phyloP scores from a whole-genome alignment of 2,329 filamentous ascomycete species.

The Harringtonia aguacate region DNA sequence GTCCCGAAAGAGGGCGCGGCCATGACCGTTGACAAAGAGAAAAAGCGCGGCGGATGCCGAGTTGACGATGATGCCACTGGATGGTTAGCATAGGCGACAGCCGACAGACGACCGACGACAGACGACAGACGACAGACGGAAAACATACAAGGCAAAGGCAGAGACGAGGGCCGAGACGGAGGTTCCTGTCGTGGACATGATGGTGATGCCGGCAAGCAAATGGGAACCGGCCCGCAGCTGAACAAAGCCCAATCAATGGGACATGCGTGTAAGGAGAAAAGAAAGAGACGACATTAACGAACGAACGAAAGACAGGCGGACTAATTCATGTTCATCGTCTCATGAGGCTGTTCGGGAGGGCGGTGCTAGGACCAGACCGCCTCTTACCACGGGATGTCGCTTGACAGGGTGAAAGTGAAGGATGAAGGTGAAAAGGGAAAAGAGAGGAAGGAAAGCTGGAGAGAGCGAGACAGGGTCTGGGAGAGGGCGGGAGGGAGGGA shows the following conservation, averaged over 20 bases:
- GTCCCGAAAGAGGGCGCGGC: conserved; percentile 39
- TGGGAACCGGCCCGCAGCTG: conserved; percentile 16
- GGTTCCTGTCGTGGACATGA: conserved; percentile 34
- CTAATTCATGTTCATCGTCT: conserved; percentile 4
- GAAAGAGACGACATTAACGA: conserved; percentile 8
- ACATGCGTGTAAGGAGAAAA: conserved; percentile 8
- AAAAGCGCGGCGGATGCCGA: conserved; percentile 36
- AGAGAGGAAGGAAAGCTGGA: not conserved
- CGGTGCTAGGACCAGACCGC: conserved; percentile 1
- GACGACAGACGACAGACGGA: not conserved
- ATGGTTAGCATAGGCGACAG: conserved; percentile 10
- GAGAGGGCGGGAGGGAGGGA: not conserved
- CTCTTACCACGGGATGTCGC: not conserved
- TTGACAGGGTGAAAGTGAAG: not conserved
- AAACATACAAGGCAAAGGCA: conserved; percentile 43
- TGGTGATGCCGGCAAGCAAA: conserved; percentile 17
- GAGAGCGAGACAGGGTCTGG: not conserved
- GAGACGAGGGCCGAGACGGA: conserved; percentile 38
- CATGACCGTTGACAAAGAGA: conserved; percentile 35
- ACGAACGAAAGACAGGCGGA: not conserved
- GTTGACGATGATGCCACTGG: conserved; percentile 42
- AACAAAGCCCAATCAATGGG: conserved; percentile 38
- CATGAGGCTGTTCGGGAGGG: conserved; percentile 15
- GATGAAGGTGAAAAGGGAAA: conserved; percentile 1
- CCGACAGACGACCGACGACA: conserved; percentile 7